Evolutionary conservation across 208 protist genomes (phyloP).

Genomic region (Trypanosoma scelopori): DNA sequence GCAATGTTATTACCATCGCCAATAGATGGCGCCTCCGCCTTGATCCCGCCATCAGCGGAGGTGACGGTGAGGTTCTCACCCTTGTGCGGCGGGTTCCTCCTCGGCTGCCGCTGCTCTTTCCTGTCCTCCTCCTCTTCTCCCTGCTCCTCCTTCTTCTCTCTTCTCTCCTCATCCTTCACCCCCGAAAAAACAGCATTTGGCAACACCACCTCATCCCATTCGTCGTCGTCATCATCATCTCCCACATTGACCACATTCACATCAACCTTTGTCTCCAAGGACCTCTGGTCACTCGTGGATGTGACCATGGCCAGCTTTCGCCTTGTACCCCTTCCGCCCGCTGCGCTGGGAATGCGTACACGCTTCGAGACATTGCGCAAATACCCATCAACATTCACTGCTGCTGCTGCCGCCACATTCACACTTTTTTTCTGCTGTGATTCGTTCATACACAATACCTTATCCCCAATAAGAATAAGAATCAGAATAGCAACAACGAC

Average conservation of each 20-base stretch:
- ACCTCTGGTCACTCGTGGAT: conserved; percentile 32
- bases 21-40: conserved; percentile 23
- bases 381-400: conserved; percentile 82
- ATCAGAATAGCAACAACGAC: conserved; percentile 15
- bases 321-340: conserved; percentile 80
- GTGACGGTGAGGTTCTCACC: conserved; percentile 16
- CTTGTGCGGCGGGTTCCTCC: conserved; percentile 3
- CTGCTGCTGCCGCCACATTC: conserved; percentile 58
- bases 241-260: background rate
- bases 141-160: conserved; percentile 41
- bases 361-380: conserved; percentile 76
- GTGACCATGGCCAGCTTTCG: conserved; percentile 84
- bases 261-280: background rate
- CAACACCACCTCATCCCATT: conserved; percentile 85
- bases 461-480: conserved; percentile 8
- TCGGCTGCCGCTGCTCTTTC: conserved; percentile 25
- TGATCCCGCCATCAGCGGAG: conserved; percentile 27
- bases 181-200: conserved; percentile 14
- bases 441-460: conserved; percentile 13
- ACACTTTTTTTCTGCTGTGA: background rate
- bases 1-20: conserved; percentile 12
- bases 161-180: conserved; percentile 36
- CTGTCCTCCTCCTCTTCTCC: background rate
- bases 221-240: conserved; percentile 47
- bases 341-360: conserved; percentile 62